These are phyloP conservation scores for Cercospora sesami DNA, from an alignment of 2,329 filamentous ascomycete species.

Conservation along the genomic window DNA sequence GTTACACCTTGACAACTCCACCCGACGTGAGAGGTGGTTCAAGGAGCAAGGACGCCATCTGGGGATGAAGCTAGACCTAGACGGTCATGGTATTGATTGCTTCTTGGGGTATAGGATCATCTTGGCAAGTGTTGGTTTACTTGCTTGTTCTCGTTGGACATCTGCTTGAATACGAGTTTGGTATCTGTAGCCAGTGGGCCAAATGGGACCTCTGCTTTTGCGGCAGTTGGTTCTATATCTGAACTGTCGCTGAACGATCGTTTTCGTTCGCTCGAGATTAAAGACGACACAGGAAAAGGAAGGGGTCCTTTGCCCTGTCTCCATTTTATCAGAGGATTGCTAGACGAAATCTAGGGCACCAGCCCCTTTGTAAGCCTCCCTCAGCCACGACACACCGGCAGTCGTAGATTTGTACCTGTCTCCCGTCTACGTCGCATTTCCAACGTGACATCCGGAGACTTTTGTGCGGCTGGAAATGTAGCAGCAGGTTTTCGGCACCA, in stretches of 20 bases:
- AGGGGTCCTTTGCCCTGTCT: not conserved
- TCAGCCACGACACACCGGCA: not conserved
- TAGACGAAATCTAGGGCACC: not conserved
- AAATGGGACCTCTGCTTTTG: not conserved
- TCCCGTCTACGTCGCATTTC: not conserved
- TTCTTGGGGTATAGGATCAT: not conserved
- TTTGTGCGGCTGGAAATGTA: not conserved
- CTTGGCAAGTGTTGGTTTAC: not conserved
- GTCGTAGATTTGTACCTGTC: not conserved
- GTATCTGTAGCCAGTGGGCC: not conserved
- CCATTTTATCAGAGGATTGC: not conserved
- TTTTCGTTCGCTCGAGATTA: not conserved
- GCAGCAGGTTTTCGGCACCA: not conserved
- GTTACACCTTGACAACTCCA: slow-evolving; percentile 51
- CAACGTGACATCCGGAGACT: not conserved
- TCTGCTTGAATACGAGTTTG: not conserved
- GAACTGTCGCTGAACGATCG: not conserved
- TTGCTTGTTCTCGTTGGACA: not conserved
- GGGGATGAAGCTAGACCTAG: slow-evolving; percentile 38
- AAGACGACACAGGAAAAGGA: not conserved
- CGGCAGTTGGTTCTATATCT: not conserved
- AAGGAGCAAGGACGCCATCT: slow-evolving; percentile 49
- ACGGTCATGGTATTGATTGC: not conserved
- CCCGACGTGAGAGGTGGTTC: slow-evolving; percentile 43
- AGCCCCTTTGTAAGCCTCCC: not conserved